Conservation (phyloP, 306 rosid genomes). For the Echinosophora koreensis region DNA sequence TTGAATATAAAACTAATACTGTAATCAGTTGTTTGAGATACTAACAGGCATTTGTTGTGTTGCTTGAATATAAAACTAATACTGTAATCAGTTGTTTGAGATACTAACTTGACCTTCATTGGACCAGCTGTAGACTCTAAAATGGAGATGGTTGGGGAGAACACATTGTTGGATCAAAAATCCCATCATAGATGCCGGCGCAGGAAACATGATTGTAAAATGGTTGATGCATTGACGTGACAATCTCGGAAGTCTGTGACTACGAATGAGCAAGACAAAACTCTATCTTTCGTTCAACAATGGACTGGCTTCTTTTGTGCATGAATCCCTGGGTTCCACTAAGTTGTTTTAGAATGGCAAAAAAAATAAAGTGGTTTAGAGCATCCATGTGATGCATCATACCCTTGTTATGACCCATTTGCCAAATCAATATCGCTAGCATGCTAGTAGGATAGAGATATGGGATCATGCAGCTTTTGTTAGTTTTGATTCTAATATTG, state of each 20-base stretch:
- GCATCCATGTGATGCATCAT: slow-evolving; percentile 18
- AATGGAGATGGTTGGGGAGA: slow-evolving; percentile 94
- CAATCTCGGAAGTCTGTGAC: background rate
- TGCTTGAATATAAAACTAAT: slow-evolving; percentile 27
- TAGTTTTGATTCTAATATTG: slow-evolving; percentile 31
- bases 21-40: slow-evolving; percentile 39
- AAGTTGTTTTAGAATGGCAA: background rate
- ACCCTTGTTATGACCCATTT: slow-evolving; percentile 7
- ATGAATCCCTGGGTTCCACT: slow-evolving; percentile 15
- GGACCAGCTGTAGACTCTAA: slow-evolving; percentile 64
- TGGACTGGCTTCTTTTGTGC: slow-evolving; percentile 30
- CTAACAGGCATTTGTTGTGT: slow-evolving; percentile 21
- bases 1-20: slow-evolving; percentile 30
- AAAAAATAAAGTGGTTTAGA: background rate
- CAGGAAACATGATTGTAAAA: slow-evolving; percentile 90
- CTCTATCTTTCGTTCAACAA: background rate
- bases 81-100: slow-evolving; percentile 37
- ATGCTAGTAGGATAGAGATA: slow-evolving; percentile 6
- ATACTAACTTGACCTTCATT: slow-evolving; percentile 44
- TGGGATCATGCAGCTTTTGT: slow-evolving; percentile 30
- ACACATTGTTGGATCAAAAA: slow-evolving; percentile 82
- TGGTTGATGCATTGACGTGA: slow-evolving; percentile 76
- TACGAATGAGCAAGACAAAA: background rate
- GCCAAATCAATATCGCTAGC: slow-evolving; percentile 31
- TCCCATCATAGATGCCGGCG: slow-evolving; percentile 93